Conservation (phyloP, 495 filamentous ascomycete species). For the Lichina pygmaea region DNA sequence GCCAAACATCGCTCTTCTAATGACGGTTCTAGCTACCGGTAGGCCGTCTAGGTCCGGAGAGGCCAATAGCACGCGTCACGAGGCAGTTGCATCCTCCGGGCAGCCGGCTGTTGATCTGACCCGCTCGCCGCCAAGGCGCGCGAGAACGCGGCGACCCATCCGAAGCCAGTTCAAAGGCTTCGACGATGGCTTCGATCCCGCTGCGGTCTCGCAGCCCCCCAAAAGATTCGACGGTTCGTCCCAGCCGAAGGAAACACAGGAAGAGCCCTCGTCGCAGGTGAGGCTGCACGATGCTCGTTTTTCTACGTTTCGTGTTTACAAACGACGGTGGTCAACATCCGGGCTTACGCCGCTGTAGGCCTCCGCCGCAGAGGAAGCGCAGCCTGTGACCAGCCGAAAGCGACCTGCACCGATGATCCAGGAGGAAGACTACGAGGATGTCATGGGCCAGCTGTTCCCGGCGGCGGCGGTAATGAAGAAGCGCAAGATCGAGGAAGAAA, state of each 20-base stretch:
- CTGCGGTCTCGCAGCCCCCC: not conserved
- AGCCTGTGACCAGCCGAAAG: constrained; percentile 10
- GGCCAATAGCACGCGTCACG: no score
- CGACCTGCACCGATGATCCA: constrained; percentile 14
- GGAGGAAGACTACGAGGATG: constrained; percentile 21
- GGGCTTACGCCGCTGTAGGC: not conserved
- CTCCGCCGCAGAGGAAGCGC: not conserved
- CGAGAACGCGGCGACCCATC: constrained; percentile 13
- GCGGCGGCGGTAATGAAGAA: constrained; percentile 48
- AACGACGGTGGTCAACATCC: no score
- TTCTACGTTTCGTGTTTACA: no score
- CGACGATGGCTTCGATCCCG: constrained; percentile 16
- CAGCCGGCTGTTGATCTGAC: constrained; percentile 6
- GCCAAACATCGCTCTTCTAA: no score
- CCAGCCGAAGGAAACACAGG: no score
- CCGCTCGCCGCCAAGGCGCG: constrained; percentile 10
- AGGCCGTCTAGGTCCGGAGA: no score
- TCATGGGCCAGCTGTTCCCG: constrained; percentile 39
- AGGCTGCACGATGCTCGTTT: no score
- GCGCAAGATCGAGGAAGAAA: constrained; percentile 24
- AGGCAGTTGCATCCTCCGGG: constrained; percentile 3
- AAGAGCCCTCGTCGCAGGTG: no score
- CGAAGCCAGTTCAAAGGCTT: constrained; percentile 55
- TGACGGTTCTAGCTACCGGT: no score
- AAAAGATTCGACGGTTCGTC: not conserved